Conservation (phyloP, 169 alveolate genomes). For the Cryptosporidium tyzzeri region DNA sequence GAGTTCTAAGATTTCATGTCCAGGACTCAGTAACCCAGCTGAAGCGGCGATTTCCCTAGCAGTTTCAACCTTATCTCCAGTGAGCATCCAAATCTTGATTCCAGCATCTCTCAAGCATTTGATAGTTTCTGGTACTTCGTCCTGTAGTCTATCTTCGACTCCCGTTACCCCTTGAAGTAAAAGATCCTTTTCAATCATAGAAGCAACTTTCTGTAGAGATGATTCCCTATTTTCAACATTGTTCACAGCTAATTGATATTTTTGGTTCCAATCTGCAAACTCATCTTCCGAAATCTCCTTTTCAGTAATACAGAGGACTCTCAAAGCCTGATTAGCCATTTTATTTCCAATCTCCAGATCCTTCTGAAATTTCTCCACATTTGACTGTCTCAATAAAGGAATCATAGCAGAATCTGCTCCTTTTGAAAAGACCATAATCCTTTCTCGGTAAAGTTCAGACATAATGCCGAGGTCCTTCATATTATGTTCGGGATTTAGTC, state of each 20-base stretch:
- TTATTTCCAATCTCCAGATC: constrained; percentile 79
- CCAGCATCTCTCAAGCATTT: constrained; percentile 94
- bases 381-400: constrained; percentile 82
- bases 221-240: constrained; percentile 84
- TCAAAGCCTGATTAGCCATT: constrained; percentile 87
- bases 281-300: constrained; percentile 88
- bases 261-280: constrained; percentile 82
- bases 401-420: constrained; percentile 95
- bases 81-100: constrained; percentile 98
- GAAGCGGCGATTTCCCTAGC: constrained; percentile 92
- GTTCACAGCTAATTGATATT: constrained; percentile 79
- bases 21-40: constrained; percentile 50
- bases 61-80: constrained; percentile 98
- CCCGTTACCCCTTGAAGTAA: constrained; percentile 96
- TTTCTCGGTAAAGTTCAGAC: constrained; percentile 35
- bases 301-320: constrained; percentile 93
- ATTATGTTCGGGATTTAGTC: constrained; percentile 29
- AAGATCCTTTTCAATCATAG: constrained; percentile 90
- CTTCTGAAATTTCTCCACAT: constrained; percentile 74
- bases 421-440: constrained; percentile 86
- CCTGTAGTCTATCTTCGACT: constrained; percentile 96
- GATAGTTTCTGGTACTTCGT: constrained; percentile 95
- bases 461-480: background rate
- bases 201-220: constrained; percentile 85
- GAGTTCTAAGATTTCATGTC: constrained; percentile 53